phyloP scores from a whole-genome alignment of 768 basidiomycete genomes.

The Leccinum subtestaceum region DNA sequence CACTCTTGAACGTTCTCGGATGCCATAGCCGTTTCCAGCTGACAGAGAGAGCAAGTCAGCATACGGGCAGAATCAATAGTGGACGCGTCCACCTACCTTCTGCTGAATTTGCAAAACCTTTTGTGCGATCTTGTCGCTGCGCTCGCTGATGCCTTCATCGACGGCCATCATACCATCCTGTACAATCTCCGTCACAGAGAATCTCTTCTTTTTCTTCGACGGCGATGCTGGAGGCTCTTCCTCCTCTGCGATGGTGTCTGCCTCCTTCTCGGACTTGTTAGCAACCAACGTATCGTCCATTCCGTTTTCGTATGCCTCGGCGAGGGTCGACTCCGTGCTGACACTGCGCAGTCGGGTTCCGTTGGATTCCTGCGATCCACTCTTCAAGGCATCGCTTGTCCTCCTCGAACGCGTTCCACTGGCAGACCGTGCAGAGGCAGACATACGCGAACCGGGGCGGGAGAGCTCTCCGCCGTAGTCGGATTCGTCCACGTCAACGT shows the following conservation, averaged over 20 bases:
- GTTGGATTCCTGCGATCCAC: conserved; percentile 23
- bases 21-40: conserved; percentile 77
- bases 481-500: conserved; percentile 53
- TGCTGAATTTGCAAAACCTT: conserved; percentile 88
- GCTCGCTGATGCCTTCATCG: conserved; percentile 79
- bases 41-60: conserved; percentile 9
- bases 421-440: conserved; percentile 46
- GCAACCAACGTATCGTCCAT: conserved; percentile 37
- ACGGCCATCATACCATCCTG: conserved; percentile 86
- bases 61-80: background rate
- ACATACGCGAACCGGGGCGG: conserved; percentile 65
- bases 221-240: conserved; percentile 43
- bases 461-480: conserved; percentile 60
- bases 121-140: conserved; percentile 84
- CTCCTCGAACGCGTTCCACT: conserved; percentile 54
- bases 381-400: conserved; percentile 56
- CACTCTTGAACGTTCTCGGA: conserved; percentile 46
- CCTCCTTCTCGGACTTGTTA: conserved; percentile 41
- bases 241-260: conserved; percentile 58
- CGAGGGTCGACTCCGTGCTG: conserved; percentile 77
- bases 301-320: conserved; percentile 57
- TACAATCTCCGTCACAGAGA: conserved; percentile 66
- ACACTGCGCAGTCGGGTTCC: conserved; percentile 60
- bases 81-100: conserved; percentile 57
- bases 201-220: conserved; percentile 63